Base-by-base conservation (phyloP, 352 stramenopile species). In the Globisporangium orthogonon region DNA sequence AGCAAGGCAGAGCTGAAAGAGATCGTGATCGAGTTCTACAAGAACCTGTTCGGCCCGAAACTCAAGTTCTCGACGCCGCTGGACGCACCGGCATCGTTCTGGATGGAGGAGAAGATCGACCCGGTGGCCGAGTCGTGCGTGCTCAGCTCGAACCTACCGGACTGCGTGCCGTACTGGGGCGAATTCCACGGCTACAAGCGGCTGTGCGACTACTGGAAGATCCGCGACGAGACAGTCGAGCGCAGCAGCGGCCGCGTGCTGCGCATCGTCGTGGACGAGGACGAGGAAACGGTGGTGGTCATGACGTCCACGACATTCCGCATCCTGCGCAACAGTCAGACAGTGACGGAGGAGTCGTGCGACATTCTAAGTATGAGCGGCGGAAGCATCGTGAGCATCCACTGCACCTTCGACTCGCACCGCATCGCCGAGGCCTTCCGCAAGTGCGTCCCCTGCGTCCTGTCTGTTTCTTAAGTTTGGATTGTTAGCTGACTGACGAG, bases 151-250 rank as follows among this genome's bases (percentile, higher is more conserved):
- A 94, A 94, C 68, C 55, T 94, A 53, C 85, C 85, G 0, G 79
- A 91, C 53, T 89, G 78, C 31, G 85, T 94, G 60, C 85, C 85
- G 31, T 94, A 90, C 61, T 94, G 85, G 85, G 85, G 85, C 37
- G 85, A 94, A 56, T 94, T 93, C 65, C 85, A 94, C 52, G 85
- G 85, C 10, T 90, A 91, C 83, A 87, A 92, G 66, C 83, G 85
- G 7, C 54, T 94, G 45, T 89, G 83, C 51, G 83, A 94, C 61
- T 94, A 91, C 61, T 94, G 80, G 80, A 92, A 92, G 74, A 87
- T 88, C 40, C 85, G 85, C 30, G 85, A 94, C 62, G 85, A 94
- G 66, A 94, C 85, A 30, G 62, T 91, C 39, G 85, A 94, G 67
- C 80, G 81, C 41, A 89, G 81, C 60, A 79, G 71, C n/a, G 85